phyloP scores from a whole-genome alignment of 2,329 filamentous ascomycete genomes.

The Arthrobotrys iridis region DNA sequence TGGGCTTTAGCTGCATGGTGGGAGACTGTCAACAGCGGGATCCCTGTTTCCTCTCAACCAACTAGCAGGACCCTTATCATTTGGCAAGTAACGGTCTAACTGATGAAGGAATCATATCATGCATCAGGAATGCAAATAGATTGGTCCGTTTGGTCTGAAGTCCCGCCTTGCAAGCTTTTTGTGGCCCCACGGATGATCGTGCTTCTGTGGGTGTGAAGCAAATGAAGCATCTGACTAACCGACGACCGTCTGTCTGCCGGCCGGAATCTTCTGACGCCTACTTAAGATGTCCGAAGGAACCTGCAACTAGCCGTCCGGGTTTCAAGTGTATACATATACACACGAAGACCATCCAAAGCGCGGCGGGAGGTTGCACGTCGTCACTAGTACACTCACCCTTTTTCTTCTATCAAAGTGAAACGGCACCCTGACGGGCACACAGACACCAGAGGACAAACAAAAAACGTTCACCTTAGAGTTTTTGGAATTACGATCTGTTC shows the following conservation, averaged over 20 bases:
- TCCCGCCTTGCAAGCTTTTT: not conserved
- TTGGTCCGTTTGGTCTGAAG: not conserved
- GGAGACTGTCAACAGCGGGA: conserved; percentile 11
- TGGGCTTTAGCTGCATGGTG: conserved; percentile 6
- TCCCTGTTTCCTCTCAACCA: not conserved
- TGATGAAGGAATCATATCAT: conserved; percentile 7
- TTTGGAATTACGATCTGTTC: not conserved
- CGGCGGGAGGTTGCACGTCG: not conserved
- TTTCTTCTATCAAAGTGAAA: conserved; percentile 14
- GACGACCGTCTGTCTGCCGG: no score
- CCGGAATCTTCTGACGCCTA: conserved; percentile 1
- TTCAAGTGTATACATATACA: not conserved
- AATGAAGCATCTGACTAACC: not conserved
- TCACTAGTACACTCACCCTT: not conserved
- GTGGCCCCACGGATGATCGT: not conserved
- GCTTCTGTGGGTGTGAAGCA: no score
- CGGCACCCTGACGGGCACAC: not conserved
- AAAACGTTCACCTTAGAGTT: not conserved
- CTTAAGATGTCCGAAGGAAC: not conserved
- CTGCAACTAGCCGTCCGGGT: not conserved
- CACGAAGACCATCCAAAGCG: not conserved
- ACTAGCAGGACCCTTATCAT: conserved; percentile 9
- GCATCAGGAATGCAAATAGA: conserved; percentile 17
- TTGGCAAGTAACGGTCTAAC: conserved; percentile 10
- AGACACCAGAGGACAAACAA: not conserved